These are phyloP conservation scores for Russula lepida DNA, from an alignment of 768 basidiomycete species.

Conservation along the genomic window DNA sequence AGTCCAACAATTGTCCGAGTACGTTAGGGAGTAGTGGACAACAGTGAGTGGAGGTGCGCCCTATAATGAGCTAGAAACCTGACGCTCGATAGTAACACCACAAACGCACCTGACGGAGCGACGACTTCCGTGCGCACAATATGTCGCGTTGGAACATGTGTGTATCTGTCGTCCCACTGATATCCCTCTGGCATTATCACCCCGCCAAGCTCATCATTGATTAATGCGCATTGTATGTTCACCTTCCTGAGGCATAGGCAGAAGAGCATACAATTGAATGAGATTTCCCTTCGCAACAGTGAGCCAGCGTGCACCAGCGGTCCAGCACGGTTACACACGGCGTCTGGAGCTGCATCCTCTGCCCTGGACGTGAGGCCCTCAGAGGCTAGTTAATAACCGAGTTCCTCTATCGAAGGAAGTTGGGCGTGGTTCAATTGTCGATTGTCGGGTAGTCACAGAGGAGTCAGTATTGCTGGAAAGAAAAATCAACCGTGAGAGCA, in stretches of 20 bases:
- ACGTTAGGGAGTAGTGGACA: too few relatives aligned
- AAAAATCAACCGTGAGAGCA: too few relatives aligned
- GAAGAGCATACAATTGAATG: conserved; percentile 37
- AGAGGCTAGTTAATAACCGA: conserved; percentile 42
- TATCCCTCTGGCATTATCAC: conserved; percentile 40
- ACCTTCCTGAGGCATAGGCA: conserved; percentile 47
- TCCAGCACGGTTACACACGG: conserved; percentile 26
- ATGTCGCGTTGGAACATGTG: conserved; percentile 42
- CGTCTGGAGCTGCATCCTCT: conserved; percentile 44
- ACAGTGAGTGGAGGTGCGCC: too few relatives aligned
- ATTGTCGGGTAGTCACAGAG: conserved; percentile 42
- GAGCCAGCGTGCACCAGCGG: conserved; percentile 55
- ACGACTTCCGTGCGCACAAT: conserved; percentile 62
- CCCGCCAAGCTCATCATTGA: conserved; percentile 64
- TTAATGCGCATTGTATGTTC: conserved; percentile 54
- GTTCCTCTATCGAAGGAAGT: conserved; percentile 46
- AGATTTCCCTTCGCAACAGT: conserved; percentile 51
- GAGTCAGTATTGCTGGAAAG: not conserved
- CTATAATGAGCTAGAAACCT: too few relatives aligned
- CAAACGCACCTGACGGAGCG: conserved; percentile 64
- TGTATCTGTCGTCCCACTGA: conserved; percentile 57
- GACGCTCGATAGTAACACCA: too few relatives aligned
- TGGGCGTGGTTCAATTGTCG: conserved; percentile 82
- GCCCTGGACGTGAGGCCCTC: conserved; percentile 64
- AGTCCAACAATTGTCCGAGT: too few relatives aligned